Base-by-base conservation (phyloP, 2,329 filamentous ascomycete genomes). In the Penicillium griseofulvum region DNA sequence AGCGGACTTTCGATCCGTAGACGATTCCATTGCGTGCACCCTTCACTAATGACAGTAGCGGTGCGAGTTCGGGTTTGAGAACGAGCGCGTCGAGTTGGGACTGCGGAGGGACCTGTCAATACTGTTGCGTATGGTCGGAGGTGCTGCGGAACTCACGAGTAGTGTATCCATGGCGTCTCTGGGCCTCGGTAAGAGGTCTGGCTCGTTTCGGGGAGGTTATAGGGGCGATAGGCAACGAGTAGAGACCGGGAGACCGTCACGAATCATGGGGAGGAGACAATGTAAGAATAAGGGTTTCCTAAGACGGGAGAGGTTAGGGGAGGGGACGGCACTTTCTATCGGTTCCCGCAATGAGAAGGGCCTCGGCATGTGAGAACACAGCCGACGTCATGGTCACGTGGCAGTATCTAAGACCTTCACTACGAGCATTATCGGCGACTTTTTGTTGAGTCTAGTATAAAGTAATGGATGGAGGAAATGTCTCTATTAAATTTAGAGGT, bases 1-100 rank as follows among this genome's bases (percentile, higher is more conserved):
- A 97, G 61, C 94, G 92, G 75, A 99, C 91, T 84, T 97, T 97
- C 67, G 90, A 86, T 58, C 94, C 94, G 77, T 99, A 99, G 60
- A 99, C 91, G 63, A 92, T 87, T 74, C 94, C 94, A 85, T 97
- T 99, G 76, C 94, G 91, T 64, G 94, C 89, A 68, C 87, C 91
- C 83, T 99, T 99, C 74, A 96, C 74, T 64, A 99, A 81, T 54
- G 90, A 85, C 59, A 99, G 84, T 53, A 91, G 73, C 67, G 94
- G 90, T 68, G 94, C 90, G 77, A 96, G 90, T 63, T 85, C 82
- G 6, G 92, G 91, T 72, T 97, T 86, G 59, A 94, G 83, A 63
- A 92, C 80, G 54, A 96, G 81, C 64, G 83, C 82, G 78, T 96
- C 91, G 65, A 92, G 77, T 58, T 83, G 80, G 64, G 81, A 80